A percentile compares a stretch with the other conserved stretches of the same genome.
Conservation (phyloP, 345 rosid genomes). For the Crucihimalaya himalaica region DNA sequence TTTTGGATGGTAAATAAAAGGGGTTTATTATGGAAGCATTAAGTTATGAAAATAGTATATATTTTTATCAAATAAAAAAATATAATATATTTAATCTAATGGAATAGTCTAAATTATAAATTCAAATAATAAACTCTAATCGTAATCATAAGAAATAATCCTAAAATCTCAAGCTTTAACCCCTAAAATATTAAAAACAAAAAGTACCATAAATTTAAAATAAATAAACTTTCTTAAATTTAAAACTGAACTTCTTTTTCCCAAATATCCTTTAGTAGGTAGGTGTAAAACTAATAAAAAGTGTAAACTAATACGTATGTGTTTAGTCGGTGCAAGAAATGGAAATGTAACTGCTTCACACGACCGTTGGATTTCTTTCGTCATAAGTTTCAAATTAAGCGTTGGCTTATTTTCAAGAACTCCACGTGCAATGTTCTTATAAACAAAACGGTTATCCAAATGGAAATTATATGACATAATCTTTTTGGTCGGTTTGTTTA, state of each 20-base stretch:
- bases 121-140: no score
- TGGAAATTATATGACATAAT: neutral
- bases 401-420: conserved; percentile 10
- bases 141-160: neutral
- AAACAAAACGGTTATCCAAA: conserved; percentile 11
- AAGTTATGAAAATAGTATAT: neutral
- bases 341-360: conserved; percentile 24
- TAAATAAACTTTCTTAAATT: neutral
- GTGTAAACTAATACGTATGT: neutral
- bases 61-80: neutral
- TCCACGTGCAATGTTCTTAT: conserved; percentile 13
- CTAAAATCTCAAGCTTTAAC: no score
- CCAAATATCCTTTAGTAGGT: neutral
- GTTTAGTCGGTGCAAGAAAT: conserved; percentile 30
- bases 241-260: neutral
- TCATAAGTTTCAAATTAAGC: neutral
- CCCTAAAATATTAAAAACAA: neutral
- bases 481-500: conserved; percentile 32
- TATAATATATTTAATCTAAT: neutral
- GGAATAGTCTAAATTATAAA: neutral
- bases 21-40: neutral
- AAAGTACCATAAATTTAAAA: neutral
- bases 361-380: conserved; percentile 32
- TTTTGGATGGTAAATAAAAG: neutral
- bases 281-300: neutral